A percentile compares a stretch with the other conserved stretches of the same genome.
Evolutionary conservation across 306 rosid species (phyloP).

Genomic region (Psophocarpus tetragonolobus): DNA sequence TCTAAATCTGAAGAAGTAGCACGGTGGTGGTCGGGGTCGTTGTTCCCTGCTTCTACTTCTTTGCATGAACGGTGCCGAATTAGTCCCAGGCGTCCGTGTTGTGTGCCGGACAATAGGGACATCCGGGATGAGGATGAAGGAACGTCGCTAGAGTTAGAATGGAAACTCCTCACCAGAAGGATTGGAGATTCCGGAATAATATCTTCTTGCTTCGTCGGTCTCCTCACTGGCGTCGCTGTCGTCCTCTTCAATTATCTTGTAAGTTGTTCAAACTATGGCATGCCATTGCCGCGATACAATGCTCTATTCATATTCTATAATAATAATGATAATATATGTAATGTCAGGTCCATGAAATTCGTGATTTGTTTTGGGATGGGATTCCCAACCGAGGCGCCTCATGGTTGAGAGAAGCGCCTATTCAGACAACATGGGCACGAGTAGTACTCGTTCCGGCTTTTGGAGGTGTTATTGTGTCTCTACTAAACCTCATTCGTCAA

Average conservation of each 20-base stretch:
- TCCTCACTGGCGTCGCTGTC: slow-evolving; percentile 81
- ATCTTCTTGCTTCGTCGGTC: slow-evolving; percentile 83
- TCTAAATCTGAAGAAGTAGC: slow-evolving; percentile 27
- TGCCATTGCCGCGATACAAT: too few species aligned
- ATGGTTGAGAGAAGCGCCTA: slow-evolving; percentile 76
- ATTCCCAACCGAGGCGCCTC: slow-evolving; percentile 79
- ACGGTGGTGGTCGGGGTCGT: background rate
- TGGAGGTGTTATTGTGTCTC: slow-evolving; percentile 68
- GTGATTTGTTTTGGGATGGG: slow-evolving; percentile 82
- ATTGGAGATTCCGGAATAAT: slow-evolving; percentile 55
- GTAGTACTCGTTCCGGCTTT: slow-evolving; percentile 75
- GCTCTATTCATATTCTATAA: background rate
- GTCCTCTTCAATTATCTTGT: slow-evolving; percentile 78
- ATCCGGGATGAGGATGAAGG: background rate
- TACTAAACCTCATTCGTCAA: slow-evolving; percentile 48
- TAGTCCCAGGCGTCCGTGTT: slow-evolving; percentile 23
- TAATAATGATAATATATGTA: too few species aligned
- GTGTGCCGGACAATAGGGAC: slow-evolving; percentile 34
- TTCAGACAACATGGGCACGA: slow-evolving; percentile 60
- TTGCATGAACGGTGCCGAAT: background rate
- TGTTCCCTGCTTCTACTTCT: background rate
- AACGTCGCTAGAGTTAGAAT: slow-evolving; percentile 35
- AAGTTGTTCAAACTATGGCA: background rate
- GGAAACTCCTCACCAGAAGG: slow-evolving; percentile 30
- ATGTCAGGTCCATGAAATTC: slow-evolving; percentile 79